These are phyloP conservation scores for Lecanicillium sp. DNA, from an alignment of 2,329 filamentous ascomycete species.

Conservation along the genomic window DNA sequence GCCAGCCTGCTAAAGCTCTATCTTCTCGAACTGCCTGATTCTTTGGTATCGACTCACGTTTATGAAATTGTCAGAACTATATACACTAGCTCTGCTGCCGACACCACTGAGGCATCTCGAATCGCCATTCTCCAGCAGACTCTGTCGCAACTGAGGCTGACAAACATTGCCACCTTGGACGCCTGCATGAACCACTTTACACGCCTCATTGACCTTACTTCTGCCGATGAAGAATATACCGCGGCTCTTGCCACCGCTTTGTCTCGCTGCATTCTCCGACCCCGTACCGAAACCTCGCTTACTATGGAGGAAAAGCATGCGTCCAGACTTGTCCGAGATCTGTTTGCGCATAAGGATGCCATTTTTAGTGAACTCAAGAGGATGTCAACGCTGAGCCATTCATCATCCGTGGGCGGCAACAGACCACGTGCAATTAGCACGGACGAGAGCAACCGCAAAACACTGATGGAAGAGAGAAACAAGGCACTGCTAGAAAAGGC, in stretches of 20 bases:
- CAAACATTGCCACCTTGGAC: slow-evolving; percentile 98
- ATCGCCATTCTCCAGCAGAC: slow-evolving; percentile 92
- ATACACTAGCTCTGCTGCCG: slow-evolving; percentile 74
- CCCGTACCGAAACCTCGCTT: slow-evolving; percentile 77
- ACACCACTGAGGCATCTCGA: slow-evolving; percentile 69
- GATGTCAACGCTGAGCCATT: slow-evolving; percentile 62
- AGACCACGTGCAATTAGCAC: slow-evolving; percentile 85
- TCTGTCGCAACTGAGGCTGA: slow-evolving; percentile 84
- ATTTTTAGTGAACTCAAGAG: slow-evolving; percentile 97
- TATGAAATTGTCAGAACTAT: slow-evolving; percentile 99
- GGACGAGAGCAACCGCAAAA: slow-evolving; percentile 90
- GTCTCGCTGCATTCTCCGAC: slow-evolving; percentile 80
- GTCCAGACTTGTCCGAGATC: slow-evolving; percentile 81
- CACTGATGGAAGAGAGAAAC: slow-evolving; percentile 88
- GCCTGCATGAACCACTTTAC: slow-evolving; percentile 98
- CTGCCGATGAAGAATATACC: slow-evolving; percentile 83
- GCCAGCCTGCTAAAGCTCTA: slow-evolving; percentile 91
- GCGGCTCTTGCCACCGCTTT: slow-evolving; percentile 64
- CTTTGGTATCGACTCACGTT: slow-evolving; percentile 94
- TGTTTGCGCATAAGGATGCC: slow-evolving; percentile 87
- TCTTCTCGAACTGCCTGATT: slow-evolving; percentile 90
- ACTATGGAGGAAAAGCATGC: slow-evolving; percentile 95
- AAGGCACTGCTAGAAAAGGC: slow-evolving; percentile 67
- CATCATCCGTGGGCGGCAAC: slow-evolving; percentile 46
- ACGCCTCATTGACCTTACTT: slow-evolving; percentile 90